Base-by-base conservation (phyloP, 495 filamentous ascomycete species). In the Lasiosphaeriaceae sp. region DNA sequence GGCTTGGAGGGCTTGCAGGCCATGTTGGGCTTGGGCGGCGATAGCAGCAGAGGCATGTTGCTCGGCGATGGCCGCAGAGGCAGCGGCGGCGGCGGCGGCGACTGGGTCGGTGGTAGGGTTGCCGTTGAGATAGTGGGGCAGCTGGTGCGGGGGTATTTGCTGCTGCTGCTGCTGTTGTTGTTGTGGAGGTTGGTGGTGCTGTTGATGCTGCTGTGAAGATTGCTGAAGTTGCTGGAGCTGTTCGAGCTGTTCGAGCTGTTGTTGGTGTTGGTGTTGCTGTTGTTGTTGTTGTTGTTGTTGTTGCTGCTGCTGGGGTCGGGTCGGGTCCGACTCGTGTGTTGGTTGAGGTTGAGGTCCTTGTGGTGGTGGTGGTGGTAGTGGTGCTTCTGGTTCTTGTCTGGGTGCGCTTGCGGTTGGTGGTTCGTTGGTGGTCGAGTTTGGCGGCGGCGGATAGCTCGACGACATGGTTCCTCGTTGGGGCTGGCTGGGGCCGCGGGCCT, bases 1-100 rank as follows among this genome's bases (percentile, higher is more conserved):
- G 54, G 74, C 74, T 50, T 77, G 74, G 48, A 78, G 63, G 6
- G 71, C 74, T 49, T 76, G 72, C 26, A 77, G 68, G 21, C 69
- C 71, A 71, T 77, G 74, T 50, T 77, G 73, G 6, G 71, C 70
- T 49, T 77, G 73, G 7, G 72, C 71, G 22, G 73, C 66, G 17
- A 61, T 61, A 19, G 62, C 66, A 0, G 63, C 70, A 54, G 58
- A 50, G 50, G 50, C 41, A 4, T 31, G 26, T 3, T 31, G 26
- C 26, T 31, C 4, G 37, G 59, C 35, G 50, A 72, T 47, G 26
- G 64, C 60, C 17, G 63, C 61, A 8, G 59, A 58, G 23, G 61
- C 55, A 43, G 21, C 51, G 22, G 22, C 5, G 17, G 57, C 52
- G 29, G 16, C 29, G 49, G 6, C 49, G 29, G 37, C 41, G 2